These are phyloP conservation scores for Fallopia convolvulus DNA, from an alignment of 148 eudicot genomes.

Conservation along the genomic window DNA sequence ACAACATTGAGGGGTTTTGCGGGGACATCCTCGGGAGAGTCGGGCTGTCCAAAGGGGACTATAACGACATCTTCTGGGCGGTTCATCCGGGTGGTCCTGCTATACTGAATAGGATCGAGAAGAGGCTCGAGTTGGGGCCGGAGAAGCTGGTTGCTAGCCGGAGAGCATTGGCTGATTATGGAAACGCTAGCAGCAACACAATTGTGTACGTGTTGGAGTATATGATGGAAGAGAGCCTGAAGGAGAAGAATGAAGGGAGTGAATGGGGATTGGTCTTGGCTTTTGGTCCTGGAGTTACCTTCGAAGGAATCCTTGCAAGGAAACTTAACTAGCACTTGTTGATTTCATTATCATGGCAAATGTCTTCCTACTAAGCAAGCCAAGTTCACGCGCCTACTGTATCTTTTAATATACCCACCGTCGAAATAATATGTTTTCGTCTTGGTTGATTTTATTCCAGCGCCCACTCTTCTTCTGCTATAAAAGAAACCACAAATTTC, in stretches of 20 bases:
- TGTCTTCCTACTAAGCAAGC: no score
- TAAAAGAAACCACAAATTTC: not conserved
- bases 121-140: constrained; percentile 51
- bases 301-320: constrained; percentile 90
- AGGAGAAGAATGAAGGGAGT: constrained; percentile 11
- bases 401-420: no score
- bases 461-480: not conserved
- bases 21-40: constrained; percentile 34
- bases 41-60: constrained; percentile 35
- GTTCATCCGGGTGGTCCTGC: constrained; percentile 99
- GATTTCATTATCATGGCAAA: not conserved
- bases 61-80: constrained; percentile 83
- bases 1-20: constrained; percentile 70
- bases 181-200: constrained; percentile 93
- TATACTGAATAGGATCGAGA: constrained; percentile 70
- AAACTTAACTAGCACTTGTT: constrained; percentile 31
- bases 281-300: constrained; percentile 89
- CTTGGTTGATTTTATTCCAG: not conserved
- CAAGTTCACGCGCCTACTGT: no score
- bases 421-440: not conserved
- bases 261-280: constrained; percentile 96
- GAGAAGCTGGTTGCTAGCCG: constrained; percentile 71
- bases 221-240: constrained; percentile 51
- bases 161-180: constrained; percentile 74
- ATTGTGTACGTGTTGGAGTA: constrained; percentile 95